These are phyloP conservation scores for Barnettozyma pratensis DNA, from an alignment of 805 yeast species.

Conservation along the genomic window DNA sequence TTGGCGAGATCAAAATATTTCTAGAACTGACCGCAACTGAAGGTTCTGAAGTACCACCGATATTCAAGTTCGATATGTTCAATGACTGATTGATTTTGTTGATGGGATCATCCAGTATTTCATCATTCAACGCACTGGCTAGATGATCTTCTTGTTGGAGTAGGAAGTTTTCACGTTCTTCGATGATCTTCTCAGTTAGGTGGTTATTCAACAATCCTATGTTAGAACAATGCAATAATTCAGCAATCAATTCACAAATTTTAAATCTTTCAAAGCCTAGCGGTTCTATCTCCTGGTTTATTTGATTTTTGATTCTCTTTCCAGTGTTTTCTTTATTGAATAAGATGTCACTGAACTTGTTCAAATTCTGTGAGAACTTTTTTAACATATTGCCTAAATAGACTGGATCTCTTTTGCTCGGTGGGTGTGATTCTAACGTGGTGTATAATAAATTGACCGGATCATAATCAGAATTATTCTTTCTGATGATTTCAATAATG, in stretches of 20 bases:
- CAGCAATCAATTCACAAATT: slow-evolving; percentile 90
- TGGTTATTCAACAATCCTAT: slow-evolving; percentile 86
- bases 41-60: slow-evolving; percentile 26
- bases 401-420: slow-evolving; percentile 84
- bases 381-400: slow-evolving; percentile 79
- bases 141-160: slow-evolving; percentile 22
- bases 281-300: slow-evolving; percentile 63
- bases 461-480: slow-evolving; percentile 95
- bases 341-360: slow-evolving; percentile 48
- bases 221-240: slow-evolving; percentile 90
- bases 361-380: slow-evolving; percentile 61
- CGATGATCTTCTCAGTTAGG: slow-evolving; percentile 60
- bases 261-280: slow-evolving; percentile 92
- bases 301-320: slow-evolving; percentile 34
- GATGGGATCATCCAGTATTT: slow-evolving; percentile 9
- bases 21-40: slow-evolving; percentile 25
- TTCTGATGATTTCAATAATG: slow-evolving; percentile 87
- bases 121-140: slow-evolving; percentile 26
- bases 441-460: slow-evolving; percentile 71
- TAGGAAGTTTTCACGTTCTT: slow-evolving; percentile 66
- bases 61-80: slow-evolving; percentile 21
- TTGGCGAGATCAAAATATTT: slow-evolving; percentile 23
- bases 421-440: slow-evolving; percentile 78
- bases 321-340: slow-evolving; percentile 14
- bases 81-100: slow-evolving; percentile 3